Conservation (phyloP, 352 stramenopile genomes). For the Globisporangium sylvaticum region DNA sequence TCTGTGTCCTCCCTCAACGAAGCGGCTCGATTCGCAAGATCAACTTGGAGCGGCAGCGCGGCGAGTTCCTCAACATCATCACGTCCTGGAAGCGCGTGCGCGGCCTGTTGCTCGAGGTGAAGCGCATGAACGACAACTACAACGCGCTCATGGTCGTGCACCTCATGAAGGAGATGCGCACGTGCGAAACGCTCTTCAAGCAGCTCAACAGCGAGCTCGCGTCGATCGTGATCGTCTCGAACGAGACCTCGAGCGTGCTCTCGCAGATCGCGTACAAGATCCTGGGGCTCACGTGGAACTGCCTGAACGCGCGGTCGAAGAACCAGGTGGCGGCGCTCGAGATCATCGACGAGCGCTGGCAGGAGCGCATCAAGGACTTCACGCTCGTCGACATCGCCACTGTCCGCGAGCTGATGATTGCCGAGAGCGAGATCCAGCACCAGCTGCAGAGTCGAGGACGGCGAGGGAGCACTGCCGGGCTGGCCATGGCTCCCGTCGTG, state of each 20-base stretch:
- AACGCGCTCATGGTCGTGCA: slow-evolving; percentile 64
- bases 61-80: slow-evolving; percentile 58
- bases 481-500: slow-evolving; percentile 33
- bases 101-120: slow-evolving; percentile 38
- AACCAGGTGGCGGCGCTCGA: slow-evolving; percentile 29
- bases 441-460: slow-evolving; percentile 19
- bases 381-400: slow-evolving; percentile 36
- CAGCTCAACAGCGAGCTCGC: slow-evolving; percentile 65
- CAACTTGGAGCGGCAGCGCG: slow-evolving; percentile 62
- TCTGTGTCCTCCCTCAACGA: background rate
- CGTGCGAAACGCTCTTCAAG: slow-evolving; percentile 73
- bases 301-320: slow-evolving; percentile 30
- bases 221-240: slow-evolving; percentile 62
- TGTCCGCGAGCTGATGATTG: slow-evolving; percentile 57
- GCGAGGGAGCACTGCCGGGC: slow-evolving; percentile 15
- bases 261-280: slow-evolving; percentile 67
- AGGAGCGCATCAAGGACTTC: slow-evolving; percentile 66
- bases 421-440: slow-evolving; percentile 29
- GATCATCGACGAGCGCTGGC: slow-evolving; percentile 61
- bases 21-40: slow-evolving; percentile 46
- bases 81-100: slow-evolving; percentile 78
- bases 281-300: slow-evolving; percentile 61
- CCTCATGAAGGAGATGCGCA: slow-evolving; percentile 79
- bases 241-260: slow-evolving; percentile 62
- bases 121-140: slow-evolving; percentile 41